phyloP scores from a whole-genome alignment of 306 rosid genomes.

The Hippophae rhamnoides region DNA sequence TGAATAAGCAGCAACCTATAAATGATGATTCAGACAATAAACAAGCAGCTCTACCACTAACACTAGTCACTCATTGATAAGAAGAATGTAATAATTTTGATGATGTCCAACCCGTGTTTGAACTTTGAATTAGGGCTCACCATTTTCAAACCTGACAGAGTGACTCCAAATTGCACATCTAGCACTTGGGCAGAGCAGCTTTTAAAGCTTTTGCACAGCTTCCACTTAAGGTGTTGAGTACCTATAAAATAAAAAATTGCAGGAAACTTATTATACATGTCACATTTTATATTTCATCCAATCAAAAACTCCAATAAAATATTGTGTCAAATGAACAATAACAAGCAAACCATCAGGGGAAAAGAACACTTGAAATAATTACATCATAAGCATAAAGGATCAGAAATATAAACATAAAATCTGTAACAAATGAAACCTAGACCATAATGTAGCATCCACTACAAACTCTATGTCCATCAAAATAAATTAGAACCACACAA shows the following conservation, averaged over 20 bases:
- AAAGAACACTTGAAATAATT: too few relatives aligned
- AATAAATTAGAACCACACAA: neutral
- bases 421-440: neutral
- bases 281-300: neutral
- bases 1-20: conserved; percentile 68
- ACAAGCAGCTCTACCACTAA: neutral
- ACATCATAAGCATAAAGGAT: neutral
- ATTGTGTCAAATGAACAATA: too few relatives aligned
- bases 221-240: conserved; percentile 70
- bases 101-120: neutral
- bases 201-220: conserved; percentile 58
- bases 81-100: conserved; percentile 3
- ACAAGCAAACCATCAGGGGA: too few relatives aligned
- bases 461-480: neutral
- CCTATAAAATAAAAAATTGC: conserved; percentile 27
- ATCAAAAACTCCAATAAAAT: neutral
- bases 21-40: conserved; percentile 4
- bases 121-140: conserved; percentile 23
- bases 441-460: neutral
- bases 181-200: conserved; percentile 50
- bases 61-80: neutral
- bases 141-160: conserved; percentile 59
- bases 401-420: neutral
- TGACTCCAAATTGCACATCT: conserved; percentile 69
- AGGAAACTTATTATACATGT: neutral